These are phyloP conservation scores for Malus sieversii DNA, from an alignment of 306 rosid genomes.

Conservation along the genomic window DNA sequence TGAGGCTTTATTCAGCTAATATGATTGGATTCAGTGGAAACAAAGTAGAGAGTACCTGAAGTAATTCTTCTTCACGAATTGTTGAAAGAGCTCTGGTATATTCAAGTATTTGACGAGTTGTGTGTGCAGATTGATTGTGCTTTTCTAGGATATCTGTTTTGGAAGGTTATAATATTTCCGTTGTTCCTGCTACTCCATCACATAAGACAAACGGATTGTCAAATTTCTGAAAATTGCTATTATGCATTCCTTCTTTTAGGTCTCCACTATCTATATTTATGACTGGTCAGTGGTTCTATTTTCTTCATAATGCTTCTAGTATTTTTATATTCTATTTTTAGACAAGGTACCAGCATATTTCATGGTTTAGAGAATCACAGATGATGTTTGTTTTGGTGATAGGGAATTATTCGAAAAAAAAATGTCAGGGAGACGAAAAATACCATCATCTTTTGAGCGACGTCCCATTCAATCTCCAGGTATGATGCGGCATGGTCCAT, in stretches of 20 bases:
- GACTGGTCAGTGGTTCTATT: background rate
- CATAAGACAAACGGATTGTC: background rate
- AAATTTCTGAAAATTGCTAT: background rate
- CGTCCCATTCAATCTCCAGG: slow-evolving; percentile 36
- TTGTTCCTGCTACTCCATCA: too few species aligned
- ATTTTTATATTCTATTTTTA: background rate
- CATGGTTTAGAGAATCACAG: slow-evolving; percentile 1
- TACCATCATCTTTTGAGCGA: slow-evolving; percentile 28
- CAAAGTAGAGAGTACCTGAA: background rate
- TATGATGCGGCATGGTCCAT: slow-evolving; percentile 52
- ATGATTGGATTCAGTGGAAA: background rate
- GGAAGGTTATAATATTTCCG: background rate
- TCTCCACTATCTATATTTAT: background rate
- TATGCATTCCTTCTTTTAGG: background rate
- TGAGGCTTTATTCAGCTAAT: background rate
- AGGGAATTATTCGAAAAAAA: slow-evolving; percentile 1
- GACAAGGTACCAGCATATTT: background rate
- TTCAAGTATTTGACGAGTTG: background rate
- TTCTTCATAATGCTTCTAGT: background rate
- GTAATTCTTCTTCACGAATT: background rate
- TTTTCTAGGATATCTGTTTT: background rate
- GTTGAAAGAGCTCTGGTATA: background rate
- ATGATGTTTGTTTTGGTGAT: slow-evolving; percentile 13
- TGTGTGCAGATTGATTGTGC: background rate
- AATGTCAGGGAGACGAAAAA: slow-evolving; percentile 43